Evolutionary conservation across 116 monocot genomes (phyloP), one percentile per base, ranked within the genome.

Genomic region (Trichopus zeylanicus): DNA sequence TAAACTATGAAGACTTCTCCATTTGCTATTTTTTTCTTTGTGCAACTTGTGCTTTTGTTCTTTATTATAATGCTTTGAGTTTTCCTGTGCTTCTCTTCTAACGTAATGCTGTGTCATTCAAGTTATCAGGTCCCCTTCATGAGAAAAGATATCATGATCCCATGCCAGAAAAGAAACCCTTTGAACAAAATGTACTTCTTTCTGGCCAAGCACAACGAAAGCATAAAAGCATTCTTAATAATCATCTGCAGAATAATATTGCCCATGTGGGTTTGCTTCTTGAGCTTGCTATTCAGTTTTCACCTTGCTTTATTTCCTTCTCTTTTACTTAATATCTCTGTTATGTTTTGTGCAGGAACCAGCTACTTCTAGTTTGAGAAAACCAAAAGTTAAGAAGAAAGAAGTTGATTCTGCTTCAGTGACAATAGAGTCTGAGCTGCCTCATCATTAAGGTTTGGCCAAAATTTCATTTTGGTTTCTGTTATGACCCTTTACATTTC

Each of bases 311-410:
- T 60, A 0, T 7, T 59, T 29, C 57, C 53, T 49, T 71, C 26
- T 53, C 20, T 60, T 59, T 29, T 48, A n/a, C 21, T 22, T 61
- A 60, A 64, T 38, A 20, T 31, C 18, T 6, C 60, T 51, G 55
- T 19, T 26, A 51, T 54, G 18, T 22, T 37, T 66, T 32, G 24
- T 78, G 56, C 73, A 89, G 79, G 80, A 77, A 46, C 32, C 70
- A 46, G 28, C 53, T 48, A 64, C 67, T 70, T 56, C 65, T 68
- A n/a, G 61, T 71, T 72, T 65, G 58, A 92, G 75, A 72, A 99
- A 86, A 74, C 71, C 68, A 46, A 99, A 85, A 67, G 3, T 59
- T 11, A 99, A 81, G 82, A 98, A 82, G 69, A 99, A 82, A 82
- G 88, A 83, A 60, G 62, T 26, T 35, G 65, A 84, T 25, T 28